Percentiles rank a stretch among this genome's conserved stretches.
phyloP scores from a whole-genome alignment of 306 rosid species.

The Oxytropis ochrocephala region DNA sequence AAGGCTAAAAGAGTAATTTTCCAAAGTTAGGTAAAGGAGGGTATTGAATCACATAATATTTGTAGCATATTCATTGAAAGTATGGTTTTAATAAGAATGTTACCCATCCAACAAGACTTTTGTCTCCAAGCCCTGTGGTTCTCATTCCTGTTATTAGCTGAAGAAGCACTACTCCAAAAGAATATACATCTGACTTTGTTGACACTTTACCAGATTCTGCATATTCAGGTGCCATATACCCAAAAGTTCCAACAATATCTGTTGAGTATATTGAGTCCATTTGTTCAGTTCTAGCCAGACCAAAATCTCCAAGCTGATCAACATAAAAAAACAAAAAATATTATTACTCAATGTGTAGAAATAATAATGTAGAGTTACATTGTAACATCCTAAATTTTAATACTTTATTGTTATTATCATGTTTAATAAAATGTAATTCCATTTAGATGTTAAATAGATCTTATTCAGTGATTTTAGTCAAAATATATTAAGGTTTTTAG shows the following conservation, averaged over 20 bases:
- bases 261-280: constrained; percentile 31
- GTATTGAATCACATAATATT: background rate
- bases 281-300: constrained; percentile 53
- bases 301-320: constrained; percentile 75
- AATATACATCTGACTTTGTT: constrained; percentile 74
- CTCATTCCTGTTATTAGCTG: constrained; percentile 72
- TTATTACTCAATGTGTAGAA: background rate
- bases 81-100: constrained; percentile 8
- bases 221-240: constrained; percentile 84
- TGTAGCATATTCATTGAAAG: background rate
- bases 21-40: background rate
- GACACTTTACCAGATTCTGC: constrained; percentile 70
- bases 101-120: constrained; percentile 88
- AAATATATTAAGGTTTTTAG: no score
- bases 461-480: no score
- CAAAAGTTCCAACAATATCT: constrained; percentile 60
- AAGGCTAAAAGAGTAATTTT: no score
- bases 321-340: background rate
- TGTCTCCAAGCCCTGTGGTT: constrained; percentile 49
- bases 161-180: constrained; percentile 68
- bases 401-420: no score
- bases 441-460: no score
- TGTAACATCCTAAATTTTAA: background rate
- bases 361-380: background rate
- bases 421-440: no score